phyloP scores from a whole-genome alignment of 768 basidiomycete species.

The Macrolepiota albuminosa region DNA sequence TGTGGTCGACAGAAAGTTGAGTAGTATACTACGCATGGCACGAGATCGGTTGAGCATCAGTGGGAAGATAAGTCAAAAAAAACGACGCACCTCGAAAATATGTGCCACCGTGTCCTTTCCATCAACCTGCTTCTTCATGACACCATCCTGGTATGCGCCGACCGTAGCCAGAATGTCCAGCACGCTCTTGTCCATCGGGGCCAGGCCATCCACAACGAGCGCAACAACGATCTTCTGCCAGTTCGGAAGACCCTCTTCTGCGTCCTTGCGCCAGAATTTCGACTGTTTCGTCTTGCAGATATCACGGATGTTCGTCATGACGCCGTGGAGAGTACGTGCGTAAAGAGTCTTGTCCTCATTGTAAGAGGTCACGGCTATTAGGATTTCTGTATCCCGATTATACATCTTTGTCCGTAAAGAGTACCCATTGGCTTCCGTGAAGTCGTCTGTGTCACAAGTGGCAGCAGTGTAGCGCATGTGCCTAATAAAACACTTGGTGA shows the following conservation, averaged over 20 bases:
- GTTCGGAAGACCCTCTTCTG: slow-evolving; percentile 77
- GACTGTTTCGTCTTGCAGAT: slow-evolving; percentile 95
- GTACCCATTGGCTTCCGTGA: slow-evolving; percentile 74
- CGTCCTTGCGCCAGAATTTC: slow-evolving; percentile 81
- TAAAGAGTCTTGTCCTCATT: slow-evolving; percentile 90
- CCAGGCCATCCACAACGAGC: slow-evolving; percentile 88
- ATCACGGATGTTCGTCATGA: slow-evolving; percentile 96
- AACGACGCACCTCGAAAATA: slow-evolving; percentile 78
- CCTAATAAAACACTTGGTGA: slow-evolving; percentile 25
- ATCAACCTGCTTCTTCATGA: slow-evolving; percentile 92
- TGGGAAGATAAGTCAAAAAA: not conserved
- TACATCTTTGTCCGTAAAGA: slow-evolving; percentile 84
- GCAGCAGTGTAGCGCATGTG: slow-evolving; percentile 95
- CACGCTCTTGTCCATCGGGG: slow-evolving; percentile 93
- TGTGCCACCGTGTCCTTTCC: slow-evolving; percentile 88
- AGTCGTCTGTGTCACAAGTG: slow-evolving; percentile 88
- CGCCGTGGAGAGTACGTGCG: slow-evolving; percentile 86
- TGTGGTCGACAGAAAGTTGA: slow-evolving; percentile 87
- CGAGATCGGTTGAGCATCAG: not conserved
- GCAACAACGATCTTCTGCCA: slow-evolving; percentile 93
- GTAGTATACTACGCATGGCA: slow-evolving; percentile 74
- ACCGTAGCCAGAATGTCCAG: slow-evolving; percentile 85
- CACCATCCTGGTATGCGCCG: slow-evolving; percentile 90
- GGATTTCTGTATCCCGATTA: slow-evolving; percentile 84
- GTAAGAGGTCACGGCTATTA: slow-evolving; percentile 93